A percentile compares a stretch with the other conserved stretches of the same genome.
These are phyloP conservation scores for Arthrinium phaeospermum DNA, from an alignment of 2,329 filamentous ascomycete species.

Conservation along the genomic window DNA sequence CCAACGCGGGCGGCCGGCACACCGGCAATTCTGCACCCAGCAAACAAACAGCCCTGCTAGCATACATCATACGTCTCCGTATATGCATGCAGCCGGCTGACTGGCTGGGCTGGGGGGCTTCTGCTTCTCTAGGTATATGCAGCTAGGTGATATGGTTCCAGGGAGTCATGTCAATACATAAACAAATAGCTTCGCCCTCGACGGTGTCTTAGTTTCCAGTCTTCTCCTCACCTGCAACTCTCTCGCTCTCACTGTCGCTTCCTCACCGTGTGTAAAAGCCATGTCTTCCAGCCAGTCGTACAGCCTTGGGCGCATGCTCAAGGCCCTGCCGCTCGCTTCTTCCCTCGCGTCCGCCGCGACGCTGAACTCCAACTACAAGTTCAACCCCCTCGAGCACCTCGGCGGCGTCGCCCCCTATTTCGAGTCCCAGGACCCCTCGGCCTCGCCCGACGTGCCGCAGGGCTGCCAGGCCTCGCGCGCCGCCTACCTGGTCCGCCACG, in stretches of 20 bases:
- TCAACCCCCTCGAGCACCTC: conserved; percentile 28
- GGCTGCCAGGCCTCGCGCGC: conserved; percentile 57
- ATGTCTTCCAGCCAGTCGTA: conserved; percentile 10
- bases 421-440: conserved; percentile 55
- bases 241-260: background rate
- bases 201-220: background rate
- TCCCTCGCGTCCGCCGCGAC: conserved; percentile 23
- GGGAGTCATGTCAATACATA: background rate
- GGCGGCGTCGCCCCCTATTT: conserved; percentile 49
- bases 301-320: conserved; percentile 9
- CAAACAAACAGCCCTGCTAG: background rate
- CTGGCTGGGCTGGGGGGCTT: background rate
- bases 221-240: conserved; percentile 1
- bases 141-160: background rate
- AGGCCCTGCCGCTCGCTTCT: conserved; percentile 22
- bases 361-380: conserved; percentile 27
- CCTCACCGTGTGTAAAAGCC: background rate
- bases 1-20: background rate
- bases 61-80: background rate
- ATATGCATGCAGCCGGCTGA: background rate
- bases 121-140: background rate
- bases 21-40: background rate
- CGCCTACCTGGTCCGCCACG: conserved; percentile 63
- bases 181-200: background rate
- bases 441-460: conserved; percentile 50